phyloP scores from a whole-genome alignment of 139 green algal species.

The Trebouxia sp. region DNA sequence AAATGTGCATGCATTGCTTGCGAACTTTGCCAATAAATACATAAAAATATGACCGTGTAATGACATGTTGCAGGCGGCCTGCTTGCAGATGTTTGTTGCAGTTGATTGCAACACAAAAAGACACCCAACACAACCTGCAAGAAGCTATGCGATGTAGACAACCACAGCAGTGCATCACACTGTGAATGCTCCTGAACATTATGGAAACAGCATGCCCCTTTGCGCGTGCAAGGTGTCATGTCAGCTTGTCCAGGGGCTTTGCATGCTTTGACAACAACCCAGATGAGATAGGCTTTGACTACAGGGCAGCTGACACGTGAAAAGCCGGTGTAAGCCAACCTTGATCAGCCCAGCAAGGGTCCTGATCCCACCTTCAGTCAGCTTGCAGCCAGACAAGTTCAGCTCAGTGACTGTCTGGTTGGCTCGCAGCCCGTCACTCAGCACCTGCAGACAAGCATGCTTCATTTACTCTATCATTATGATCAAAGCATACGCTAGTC shows the following conservation, averaged over 20 bases:
- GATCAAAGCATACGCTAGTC: background rate
- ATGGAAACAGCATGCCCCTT: background rate
- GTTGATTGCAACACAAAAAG: too few species aligned
- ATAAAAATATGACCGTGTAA: too few species aligned
- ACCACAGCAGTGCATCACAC: background rate
- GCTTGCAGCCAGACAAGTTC: background rate
- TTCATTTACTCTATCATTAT: background rate
- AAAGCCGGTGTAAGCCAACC: background rate
- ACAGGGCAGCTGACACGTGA: background rate
- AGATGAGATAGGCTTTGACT: background rate
- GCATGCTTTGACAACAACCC: background rate
- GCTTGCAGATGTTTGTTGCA: too few species aligned
- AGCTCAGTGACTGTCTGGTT: conserved; percentile 22
- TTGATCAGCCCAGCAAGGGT: conserved; percentile 5
- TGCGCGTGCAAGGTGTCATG: background rate
- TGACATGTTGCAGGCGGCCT: too few species aligned
- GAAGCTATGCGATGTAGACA: too few species aligned
- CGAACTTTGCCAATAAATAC: too few species aligned
- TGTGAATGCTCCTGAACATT: background rate
- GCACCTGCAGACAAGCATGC: background rate
- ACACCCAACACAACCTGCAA: too few species aligned
- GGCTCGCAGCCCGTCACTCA: conserved; percentile 1
- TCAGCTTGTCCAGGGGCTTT: background rate
- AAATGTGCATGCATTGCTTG: too few species aligned
- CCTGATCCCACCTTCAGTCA: background rate